Conservation (phyloP, 1,284 basidiomycete genomes). For the Wallemia ichthyophaga region DNA sequence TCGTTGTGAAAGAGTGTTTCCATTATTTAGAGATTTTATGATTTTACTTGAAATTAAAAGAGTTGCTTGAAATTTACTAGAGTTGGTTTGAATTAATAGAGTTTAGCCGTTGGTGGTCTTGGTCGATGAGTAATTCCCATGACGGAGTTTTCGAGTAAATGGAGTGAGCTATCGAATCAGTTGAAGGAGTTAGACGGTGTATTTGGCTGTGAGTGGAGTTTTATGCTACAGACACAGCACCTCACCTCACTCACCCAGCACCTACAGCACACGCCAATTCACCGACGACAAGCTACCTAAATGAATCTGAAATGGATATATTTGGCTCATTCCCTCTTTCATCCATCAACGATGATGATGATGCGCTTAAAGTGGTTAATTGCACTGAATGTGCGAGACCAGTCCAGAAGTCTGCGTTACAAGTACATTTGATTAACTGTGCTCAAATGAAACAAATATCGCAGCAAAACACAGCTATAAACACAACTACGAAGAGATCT, state of each 20-base stretch:
- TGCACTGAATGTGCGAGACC: not conserved
- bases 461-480: not conserved
- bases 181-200: not conserved
- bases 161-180: too few species aligned
- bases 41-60: too few species aligned
- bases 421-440: not conserved
- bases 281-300: not conserved
- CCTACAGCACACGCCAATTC: not conserved
- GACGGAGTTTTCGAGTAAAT: too few species aligned
- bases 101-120: too few species aligned
- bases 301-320: not conserved
- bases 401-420: not conserved
- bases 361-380: not conserved
- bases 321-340: not conserved
- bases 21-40: too few species aligned
- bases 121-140: too few species aligned
- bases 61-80: too few species aligned
- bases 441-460: not conserved
- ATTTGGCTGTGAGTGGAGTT: not conserved
- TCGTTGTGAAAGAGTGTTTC: not conserved
- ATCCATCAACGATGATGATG: not conserved
- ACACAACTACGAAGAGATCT: not conserved
- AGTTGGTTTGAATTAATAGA: too few species aligned
- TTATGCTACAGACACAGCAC: not conserved
- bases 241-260: not conserved